phyloP scores from a whole-genome alignment of 208 protist genomes.

The Acanthamoeba healyi region DNA sequence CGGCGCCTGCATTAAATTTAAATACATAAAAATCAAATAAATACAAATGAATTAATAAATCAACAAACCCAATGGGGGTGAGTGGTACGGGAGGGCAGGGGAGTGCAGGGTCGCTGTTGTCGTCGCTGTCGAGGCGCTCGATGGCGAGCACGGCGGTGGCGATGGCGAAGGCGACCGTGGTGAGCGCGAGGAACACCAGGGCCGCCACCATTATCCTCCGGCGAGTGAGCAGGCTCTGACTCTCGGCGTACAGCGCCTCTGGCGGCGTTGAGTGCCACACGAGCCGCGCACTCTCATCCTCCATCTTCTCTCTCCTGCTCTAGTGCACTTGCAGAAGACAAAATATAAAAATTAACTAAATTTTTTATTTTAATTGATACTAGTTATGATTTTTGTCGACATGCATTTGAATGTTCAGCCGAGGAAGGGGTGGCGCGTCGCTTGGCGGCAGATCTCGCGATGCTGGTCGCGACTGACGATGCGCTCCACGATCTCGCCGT shows the following conservation, averaged over 20 bases:
- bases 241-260: background rate
- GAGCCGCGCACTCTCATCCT: background rate
- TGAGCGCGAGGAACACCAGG: background rate
- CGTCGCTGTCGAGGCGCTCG: background rate
- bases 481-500: conserved; percentile 80
- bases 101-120: no score
- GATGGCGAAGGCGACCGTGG: background rate
- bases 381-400: no score
- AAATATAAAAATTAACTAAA: no score
- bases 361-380: background rate
- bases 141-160: background rate
- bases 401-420: no score
- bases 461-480: conserved; percentile 80
- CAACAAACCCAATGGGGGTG: no score
- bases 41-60: no score
- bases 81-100: no score
- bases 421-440: conserved; percentile 78
- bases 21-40: no score
- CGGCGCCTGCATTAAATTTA: background rate
- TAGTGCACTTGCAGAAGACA: no score
- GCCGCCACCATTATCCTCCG: background rate
- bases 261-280: background rate
- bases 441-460: conserved; percentile 77
- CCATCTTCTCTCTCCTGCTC: no score
- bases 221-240: background rate